Evolutionary conservation across 1,284 basidiomycete genomes (phyloP), one percentile per base, ranked within the genome.

Genomic region (Pseudozyma hubeiensis): DNA sequence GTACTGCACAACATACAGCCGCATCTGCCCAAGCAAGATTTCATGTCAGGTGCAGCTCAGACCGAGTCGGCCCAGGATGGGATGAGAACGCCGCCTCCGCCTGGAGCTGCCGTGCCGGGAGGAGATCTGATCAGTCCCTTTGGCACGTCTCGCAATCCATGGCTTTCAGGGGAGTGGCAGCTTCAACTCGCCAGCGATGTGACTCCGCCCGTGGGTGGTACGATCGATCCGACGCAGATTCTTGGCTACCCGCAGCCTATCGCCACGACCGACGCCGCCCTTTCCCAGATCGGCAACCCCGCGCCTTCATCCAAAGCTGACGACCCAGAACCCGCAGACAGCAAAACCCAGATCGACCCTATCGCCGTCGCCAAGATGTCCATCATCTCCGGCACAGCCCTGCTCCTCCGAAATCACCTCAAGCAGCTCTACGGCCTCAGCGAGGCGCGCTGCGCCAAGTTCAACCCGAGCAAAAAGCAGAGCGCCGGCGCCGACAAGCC

Each of bases 1-100:
- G 85, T 96, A 11, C 72, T 85, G 7, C 80, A 84, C 45, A 55
- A 77, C 55, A 63, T 54, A 6, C 71, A 72, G 43, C 52, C 56
- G n/a, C 64, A 72, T 44, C 34, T 72, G 41, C 69, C 69, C 2
- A 65, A 72, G 47, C 73, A 69, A 44, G 64, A 68, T 9, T 16
- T 29, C 13, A 16, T 11, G 17, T n/a, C 39, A 10, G 39, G 4
- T 16, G 29, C 48, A 24, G 31, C 58, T 4, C 40, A 24, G 35
- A 39, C 49, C 7, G 41, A 46, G 29, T 17, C 55, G 39, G 51
- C 35, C 3, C 30, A 47, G n/a, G 53, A 60, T 17, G 59, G 53
- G 0, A n/a, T 50, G 24, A 51, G 31, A 37, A 72, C 69, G 51
- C 68, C 67, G 33, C 68, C 69, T 9, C 59, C 48, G 19, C 49